These are phyloP conservation scores for Trichomonascus vanleenenianus DNA, from an alignment of 805 yeast species.

Conservation along the genomic window DNA sequence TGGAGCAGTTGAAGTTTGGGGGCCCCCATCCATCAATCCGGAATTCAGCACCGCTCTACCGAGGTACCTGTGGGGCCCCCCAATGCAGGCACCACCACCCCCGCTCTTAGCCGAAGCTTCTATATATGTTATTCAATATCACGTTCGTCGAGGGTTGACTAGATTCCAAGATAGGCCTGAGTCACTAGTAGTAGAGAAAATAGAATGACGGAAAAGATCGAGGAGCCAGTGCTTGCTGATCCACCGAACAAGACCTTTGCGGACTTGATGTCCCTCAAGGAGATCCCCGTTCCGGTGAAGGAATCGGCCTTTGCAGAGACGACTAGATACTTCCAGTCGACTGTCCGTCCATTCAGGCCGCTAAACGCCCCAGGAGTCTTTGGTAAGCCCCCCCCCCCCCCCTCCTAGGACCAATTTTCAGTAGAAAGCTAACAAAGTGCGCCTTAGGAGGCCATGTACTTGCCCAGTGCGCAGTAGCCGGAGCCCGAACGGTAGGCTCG, in stretches of 20 bases:
- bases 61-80: no score
- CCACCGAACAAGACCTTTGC: slow-evolving; percentile 13
- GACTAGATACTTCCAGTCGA: slow-evolving; percentile 17
- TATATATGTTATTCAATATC: no score
- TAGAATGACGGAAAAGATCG: no score
- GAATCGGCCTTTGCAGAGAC: slow-evolving; percentile 3
- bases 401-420: neutral
- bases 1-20: no score
- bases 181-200: no score
- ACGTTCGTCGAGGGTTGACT: no score
- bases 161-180: no score
- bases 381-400: slow-evolving; percentile 11
- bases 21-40: no score
- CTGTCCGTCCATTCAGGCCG: slow-evolving; percentile 21
- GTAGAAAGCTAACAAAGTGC: no score
- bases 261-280: slow-evolving; percentile 14
- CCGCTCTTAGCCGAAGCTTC: no score
- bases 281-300: slow-evolving; percentile 10
- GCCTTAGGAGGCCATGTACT: slow-evolving; percentile 22
- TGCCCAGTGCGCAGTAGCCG: slow-evolving; percentile 22
- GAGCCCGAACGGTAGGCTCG: slow-evolving; percentile 18
- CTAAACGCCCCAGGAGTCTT: slow-evolving; percentile 21
- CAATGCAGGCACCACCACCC: no score
- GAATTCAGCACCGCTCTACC: no score
- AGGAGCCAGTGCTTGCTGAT: slow-evolving; percentile 5